Conservation (phyloP, 164 flowering plant genomes). For the Dillenia turbinata region DNA sequence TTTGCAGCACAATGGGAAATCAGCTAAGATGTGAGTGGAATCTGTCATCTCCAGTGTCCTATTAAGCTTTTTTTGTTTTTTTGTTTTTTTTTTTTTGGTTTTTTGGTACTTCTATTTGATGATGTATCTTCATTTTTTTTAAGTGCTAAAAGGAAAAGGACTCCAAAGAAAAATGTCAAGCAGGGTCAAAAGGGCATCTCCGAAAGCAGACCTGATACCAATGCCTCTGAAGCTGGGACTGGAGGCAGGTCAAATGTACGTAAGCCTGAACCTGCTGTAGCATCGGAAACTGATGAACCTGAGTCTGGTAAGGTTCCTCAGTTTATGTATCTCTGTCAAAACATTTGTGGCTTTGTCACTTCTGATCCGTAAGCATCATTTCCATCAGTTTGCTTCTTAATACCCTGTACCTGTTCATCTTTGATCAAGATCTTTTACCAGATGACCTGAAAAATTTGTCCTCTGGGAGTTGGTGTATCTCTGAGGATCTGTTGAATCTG, state of each 20-base stretch:
- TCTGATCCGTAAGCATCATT: not conserved
- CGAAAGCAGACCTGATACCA: conserved; percentile 12
- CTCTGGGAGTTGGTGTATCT: too few relatives aligned
- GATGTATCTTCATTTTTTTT: conserved; percentile 24
- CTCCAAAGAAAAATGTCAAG: conserved; percentile 42
- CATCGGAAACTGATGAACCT: conserved; percentile 21
- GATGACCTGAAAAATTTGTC: too few relatives aligned
- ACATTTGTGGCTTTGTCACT: not conserved
- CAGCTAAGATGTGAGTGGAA: conserved; percentile 44
- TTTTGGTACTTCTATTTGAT: not conserved
- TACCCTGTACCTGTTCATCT: too few relatives aligned
- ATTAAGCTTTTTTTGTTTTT: not conserved
- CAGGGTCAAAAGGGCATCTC: conserved; percentile 17
- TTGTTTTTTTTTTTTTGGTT: conserved; percentile 4
- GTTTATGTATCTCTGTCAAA: conserved; percentile 1
- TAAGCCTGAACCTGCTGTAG: conserved; percentile 18
- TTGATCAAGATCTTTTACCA: too few relatives aligned
- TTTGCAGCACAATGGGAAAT: conserved; percentile 25
- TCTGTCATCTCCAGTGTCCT: not conserved
- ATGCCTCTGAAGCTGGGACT: conserved; percentile 21
- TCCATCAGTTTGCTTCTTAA: too few relatives aligned
- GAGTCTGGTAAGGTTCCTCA: conserved; percentile 29
- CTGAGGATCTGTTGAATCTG: too few relatives aligned
- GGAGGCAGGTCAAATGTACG: conserved; percentile 27
- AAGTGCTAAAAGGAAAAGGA: conserved; percentile 48